These are phyloP conservation scores for Ceratocystis eucalypticola DNA, from an alignment of 2,329 filamentous ascomycete species.

Conservation along the genomic window DNA sequence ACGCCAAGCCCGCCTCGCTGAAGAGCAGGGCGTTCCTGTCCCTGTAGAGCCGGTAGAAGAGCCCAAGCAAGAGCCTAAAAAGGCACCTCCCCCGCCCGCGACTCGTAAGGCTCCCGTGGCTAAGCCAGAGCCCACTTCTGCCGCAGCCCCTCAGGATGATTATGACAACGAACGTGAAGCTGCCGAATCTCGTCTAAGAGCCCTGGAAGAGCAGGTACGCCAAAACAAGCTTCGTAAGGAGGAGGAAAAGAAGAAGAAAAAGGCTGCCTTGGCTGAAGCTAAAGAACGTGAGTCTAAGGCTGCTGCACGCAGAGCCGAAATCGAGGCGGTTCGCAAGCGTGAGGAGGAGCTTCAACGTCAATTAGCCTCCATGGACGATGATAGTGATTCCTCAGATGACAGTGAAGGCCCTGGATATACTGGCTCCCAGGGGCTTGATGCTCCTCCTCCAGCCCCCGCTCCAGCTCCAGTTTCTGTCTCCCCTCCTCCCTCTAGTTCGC, in stretches of 20 bases:
- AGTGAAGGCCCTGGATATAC: conserved; percentile 66
- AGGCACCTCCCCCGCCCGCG: conserved; percentile 67
- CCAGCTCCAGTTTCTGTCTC: conserved; percentile 36
- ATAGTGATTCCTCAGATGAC: conserved; percentile 60
- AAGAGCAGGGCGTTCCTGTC: conserved; percentile 55
- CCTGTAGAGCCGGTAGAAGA: conserved; percentile 38
- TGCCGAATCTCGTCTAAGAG: conserved; percentile 68
- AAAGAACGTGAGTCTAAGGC: conserved; percentile 80
- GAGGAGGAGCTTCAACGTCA: conserved; percentile 83
- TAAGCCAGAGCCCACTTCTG: conserved; percentile 45
- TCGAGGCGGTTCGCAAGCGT: conserved; percentile 79
- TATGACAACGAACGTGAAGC: conserved; percentile 67
- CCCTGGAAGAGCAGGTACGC: conserved; percentile 84
- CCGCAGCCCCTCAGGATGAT: conserved; percentile 40
- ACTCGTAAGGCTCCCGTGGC: conserved; percentile 50
- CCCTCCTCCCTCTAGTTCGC: conserved; percentile 32
- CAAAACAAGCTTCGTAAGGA: conserved; percentile 92
- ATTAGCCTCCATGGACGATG: conserved; percentile 59
- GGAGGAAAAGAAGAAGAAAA: conserved; percentile 86
- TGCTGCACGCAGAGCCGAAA: conserved; percentile 74
- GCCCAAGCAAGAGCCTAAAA: conserved; percentile 35
- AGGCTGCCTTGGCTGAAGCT: conserved; percentile 72
- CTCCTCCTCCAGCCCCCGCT: conserved; percentile 30
- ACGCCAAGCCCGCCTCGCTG: conserved; percentile 66
- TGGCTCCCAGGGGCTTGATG: conserved; percentile 41